A percentile compares a stretch with the other conserved stretches of the same genome.
phyloP scores from a whole-genome alignment of 306 rosid genomes.

The Quercus bicolor region DNA sequence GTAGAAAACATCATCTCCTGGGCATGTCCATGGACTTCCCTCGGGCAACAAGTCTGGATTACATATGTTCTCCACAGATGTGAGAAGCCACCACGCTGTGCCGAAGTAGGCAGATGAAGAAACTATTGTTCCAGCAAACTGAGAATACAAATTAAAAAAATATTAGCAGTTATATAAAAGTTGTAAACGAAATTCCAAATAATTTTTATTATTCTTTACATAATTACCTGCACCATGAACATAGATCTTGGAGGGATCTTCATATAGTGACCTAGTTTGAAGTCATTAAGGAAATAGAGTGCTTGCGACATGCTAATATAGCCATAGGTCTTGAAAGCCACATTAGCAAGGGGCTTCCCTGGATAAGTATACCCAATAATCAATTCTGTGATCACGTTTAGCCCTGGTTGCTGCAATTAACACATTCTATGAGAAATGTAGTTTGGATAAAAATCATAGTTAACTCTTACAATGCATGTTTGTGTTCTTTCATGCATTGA shows the following conservation, averaged over 20 bases:
- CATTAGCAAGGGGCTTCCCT: constrained; percentile 80
- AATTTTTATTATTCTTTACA: background rate
- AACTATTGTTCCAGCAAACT: constrained; percentile 62
- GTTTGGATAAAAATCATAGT: background rate
- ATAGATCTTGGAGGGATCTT: constrained; percentile 78
- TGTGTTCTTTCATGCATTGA: background rate
- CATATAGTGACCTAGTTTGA: constrained; percentile 87
- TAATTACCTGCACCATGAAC: constrained; percentile 59
- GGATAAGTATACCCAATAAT: constrained; percentile 71
- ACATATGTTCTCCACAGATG: constrained; percentile 43
- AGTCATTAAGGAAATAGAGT: constrained; percentile 48
- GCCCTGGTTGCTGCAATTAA: constrained; percentile 55
- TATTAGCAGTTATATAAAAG: background rate
- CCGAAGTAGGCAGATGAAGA: constrained; percentile 42
- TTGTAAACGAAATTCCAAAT: background rate
- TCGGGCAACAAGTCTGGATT: constrained; percentile 23
- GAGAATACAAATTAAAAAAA: background rate
- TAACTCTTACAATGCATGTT: background rate
- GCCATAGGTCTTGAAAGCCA: constrained; percentile 80
- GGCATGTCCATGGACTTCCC: constrained; percentile 85
- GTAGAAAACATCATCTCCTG: constrained; percentile 56
- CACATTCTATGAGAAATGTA: background rate
- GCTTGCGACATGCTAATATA: constrained; percentile 79
- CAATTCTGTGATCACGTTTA: constrained; percentile 72
- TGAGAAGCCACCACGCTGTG: constrained; percentile 86